Evolutionary conservation across 1,139 yeast genomes (phyloP), one percentile per base, ranked within the genome.

Genomic region (Geotrichum citri-aurantii): DNA sequence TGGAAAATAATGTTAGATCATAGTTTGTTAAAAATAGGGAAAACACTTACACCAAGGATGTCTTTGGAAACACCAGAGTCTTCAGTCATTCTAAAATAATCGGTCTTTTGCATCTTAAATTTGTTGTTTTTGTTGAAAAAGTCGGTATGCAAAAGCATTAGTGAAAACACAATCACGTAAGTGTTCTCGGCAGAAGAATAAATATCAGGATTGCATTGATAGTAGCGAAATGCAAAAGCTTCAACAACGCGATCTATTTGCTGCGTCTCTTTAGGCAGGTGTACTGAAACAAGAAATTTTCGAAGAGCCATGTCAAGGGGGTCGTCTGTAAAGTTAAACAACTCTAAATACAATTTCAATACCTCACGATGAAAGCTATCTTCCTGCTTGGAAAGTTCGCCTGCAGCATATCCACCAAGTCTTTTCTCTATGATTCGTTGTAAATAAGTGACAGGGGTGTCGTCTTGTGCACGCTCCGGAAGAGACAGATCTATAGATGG

Each of bases 141-240:
- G 66, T 85, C 91, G 0, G 92, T 86, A 66, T 86, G 91, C 31
- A 86, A 72, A 77, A 86, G 82, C 57, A 86, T 76, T 48, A 86
- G 69, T 1, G 88, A 82, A 66, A 82, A 86, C 0, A 82, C 77
- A 11, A 84, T 67, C 55, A 83, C 79, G 65, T 84, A 83, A 1
- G 84, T 77, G 14, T 74, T 77, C 59, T 84, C 89, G 5, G 75
- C 74, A 21, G 75, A 71, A 57, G 67, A 57, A 48, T 74, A 79
- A 6, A 76, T 60, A 6, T 66, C 67, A 0, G 75, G 74, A 61
- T 80, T 79, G 58, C 77, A 74, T 54, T 72, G 69, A 57, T 74
- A 72, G 66, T 77, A 85, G 21, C 79, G 75, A 33, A 68, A 68
- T 7, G 86, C 79, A 70, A 85, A 84, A 26, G 79, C 77, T 55